Evolutionary conservation across 257 asterid species (phyloP), one percentile per base, ranked within the genome.

Genomic region (Echium plantagineum): DNA sequence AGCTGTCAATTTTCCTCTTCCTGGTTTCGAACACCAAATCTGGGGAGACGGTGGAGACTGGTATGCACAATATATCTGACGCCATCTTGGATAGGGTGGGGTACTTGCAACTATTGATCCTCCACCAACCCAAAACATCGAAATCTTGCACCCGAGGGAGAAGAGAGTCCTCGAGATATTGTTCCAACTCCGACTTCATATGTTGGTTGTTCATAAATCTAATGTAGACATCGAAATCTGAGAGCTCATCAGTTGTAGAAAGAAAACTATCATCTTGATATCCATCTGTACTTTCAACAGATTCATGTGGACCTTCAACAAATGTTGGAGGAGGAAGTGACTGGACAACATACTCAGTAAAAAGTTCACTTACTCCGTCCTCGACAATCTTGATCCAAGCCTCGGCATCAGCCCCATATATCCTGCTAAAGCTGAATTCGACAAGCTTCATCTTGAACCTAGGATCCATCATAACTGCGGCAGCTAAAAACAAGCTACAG

Each of bases 51-150:
- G 90, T 82, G 5, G 88, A 77, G 46, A 88, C 67, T 0, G 98
- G 95, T 60, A 91, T 83, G 15, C 89, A 80, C 63, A 91, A 65
- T 64, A 91, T 71, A 63, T 88, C 98, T 0, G 72, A 71, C 9
- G 98, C 98, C 86, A 91, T 74, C 65, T 69, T 85, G 0, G 94
- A 78, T 26, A 91, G 60, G 26, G 77, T 79, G 1, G 95, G 95
- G 71, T 85, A 90, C 69, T 73, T 79, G 6, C 22, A 20, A 55
- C 77, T 72, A 42, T 81, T 81, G 6, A 52, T 57, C 59, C 69
- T 83, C 98, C 98, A 93, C 98, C 98, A 93, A 17, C 87, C 89
- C 75, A 93, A 46, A 9, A 79, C 96, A 65, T 93, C 96, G 8
- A 93, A 84, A 57, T 80, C 96, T 52, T 89, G 94, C 15, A 60